These are phyloP conservation scores for Apiospora malaysiana DNA, from an alignment of 2,329 filamentous ascomycete species.

Conservation along the genomic window DNA sequence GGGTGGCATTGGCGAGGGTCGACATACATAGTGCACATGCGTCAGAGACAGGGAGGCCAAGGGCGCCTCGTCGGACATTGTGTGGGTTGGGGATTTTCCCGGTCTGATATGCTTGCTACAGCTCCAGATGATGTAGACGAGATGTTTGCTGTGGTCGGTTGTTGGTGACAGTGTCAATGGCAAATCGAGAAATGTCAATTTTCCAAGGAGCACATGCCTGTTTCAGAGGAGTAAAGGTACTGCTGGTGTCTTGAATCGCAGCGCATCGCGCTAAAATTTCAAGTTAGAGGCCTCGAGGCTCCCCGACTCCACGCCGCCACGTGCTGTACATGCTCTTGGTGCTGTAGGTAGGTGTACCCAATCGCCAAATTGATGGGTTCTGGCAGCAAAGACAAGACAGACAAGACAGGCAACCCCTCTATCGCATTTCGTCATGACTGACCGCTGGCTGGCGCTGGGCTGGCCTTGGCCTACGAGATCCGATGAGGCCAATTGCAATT, in stretches of 20 bases:
- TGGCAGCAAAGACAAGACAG: not conserved
- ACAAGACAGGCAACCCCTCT: not conserved
- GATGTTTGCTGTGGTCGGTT: not conserved
- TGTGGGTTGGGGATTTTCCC: not conserved
- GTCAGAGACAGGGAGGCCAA: conserved; percentile 92
- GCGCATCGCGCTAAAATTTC: not conserved
- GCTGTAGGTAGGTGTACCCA: too few species aligned
- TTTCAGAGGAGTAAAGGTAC: not conserved
- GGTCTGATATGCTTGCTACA: not conserved
- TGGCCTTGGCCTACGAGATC: not conserved
- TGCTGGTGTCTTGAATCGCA: not conserved
- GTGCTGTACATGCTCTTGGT: too few species aligned
- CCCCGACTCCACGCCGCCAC: not conserved
- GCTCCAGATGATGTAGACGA: not conserved
- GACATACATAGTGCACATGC: conserved; percentile 89
- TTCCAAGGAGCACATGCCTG: conserved; percentile 15
- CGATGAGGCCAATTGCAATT: not conserved
- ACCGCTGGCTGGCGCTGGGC: not conserved
- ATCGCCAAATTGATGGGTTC: not conserved
- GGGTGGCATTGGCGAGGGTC: conserved; percentile 8
- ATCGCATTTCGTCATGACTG: not conserved
- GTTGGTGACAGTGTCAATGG: conserved; percentile 1
- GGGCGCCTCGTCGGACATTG: conserved; percentile 55
- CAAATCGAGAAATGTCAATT: not conserved
- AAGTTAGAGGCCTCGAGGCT: not conserved